Base-by-base conservation (phyloP, 169 alveolate species). In the Theileria luwenshuni region DNA sequence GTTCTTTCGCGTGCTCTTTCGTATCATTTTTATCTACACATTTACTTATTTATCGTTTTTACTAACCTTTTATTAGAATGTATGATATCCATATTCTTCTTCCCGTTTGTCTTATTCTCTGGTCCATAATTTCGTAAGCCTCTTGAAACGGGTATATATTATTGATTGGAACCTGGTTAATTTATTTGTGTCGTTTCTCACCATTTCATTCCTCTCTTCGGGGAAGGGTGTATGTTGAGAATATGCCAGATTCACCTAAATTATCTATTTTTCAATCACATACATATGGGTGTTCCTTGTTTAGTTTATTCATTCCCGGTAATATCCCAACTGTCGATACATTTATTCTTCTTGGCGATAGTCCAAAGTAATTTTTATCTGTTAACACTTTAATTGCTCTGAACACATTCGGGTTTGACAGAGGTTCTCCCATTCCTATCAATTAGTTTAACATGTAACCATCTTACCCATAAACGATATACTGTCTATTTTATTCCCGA, bases 371-470 rank as follows among this genome's bases (percentile, higher is more conserved):
- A 27, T 81, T 65, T 19, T 73, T 30, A 58, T 85, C 87, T 27
- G 81, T 86, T 43, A 93, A 88, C 47, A 93, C 69, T 17, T 63
- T 68, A 48, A 93, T 84, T 25, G 96, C 85, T 23, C 87, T 91
- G 81, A 93, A 93, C 47, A 91, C 93, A 49, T 91, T 83, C 21
- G 96, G 96, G 73, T 93, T 93, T 28, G 95, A 93, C 60, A 93
- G 83, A 30, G 96, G 95, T 74, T 93, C 96, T 0, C 96, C 96
- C 95, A 91, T 87, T 13, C 94, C 94, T 89, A 73, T 30, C 17
- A 35, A n/a, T 32, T 8, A 68, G 15, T 27, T 25, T 17, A 52
- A 30, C 0, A 3, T 10, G 43, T 2, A 12, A 33, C 6, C 8
- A 6, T 41, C 81, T 7, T 85, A 73, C 96, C 96, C 94, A 90